phyloP scores from a whole-genome alignment of 257 asterid genomes.

The Plectranthus barbatus region DNA sequence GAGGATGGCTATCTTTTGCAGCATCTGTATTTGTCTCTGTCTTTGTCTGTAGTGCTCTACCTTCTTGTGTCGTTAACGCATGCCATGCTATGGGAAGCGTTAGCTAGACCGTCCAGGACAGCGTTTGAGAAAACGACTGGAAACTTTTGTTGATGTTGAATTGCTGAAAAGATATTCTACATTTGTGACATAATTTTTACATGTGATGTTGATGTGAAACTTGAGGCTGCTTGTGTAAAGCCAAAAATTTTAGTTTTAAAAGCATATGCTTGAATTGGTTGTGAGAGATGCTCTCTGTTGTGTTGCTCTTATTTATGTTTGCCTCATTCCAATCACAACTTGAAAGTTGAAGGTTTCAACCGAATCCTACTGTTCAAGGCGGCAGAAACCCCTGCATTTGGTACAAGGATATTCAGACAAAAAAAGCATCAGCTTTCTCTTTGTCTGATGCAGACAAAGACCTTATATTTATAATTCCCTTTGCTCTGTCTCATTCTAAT shows the following conservation, averaged over 20 bases:
- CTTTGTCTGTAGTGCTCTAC: background rate
- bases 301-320: background rate
- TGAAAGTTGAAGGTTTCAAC: slow-evolving; percentile 12
- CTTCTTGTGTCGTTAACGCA: background rate
- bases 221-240: slow-evolving; percentile 1
- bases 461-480: background rate
- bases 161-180: background rate
- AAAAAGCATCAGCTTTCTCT: slow-evolving; percentile 7
- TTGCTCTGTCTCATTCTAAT: background rate
- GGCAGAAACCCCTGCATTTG: slow-evolving; percentile 15
- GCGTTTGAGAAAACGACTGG: slow-evolving; percentile 8
- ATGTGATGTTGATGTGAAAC: slow-evolving; percentile 29
- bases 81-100: background rate
- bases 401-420: slow-evolving; percentile 30
- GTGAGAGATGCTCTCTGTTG: background rate
- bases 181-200: background rate
- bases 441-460: too few relatives aligned
- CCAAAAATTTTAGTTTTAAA: slow-evolving; percentile 12
- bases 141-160: background rate
- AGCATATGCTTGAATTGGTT: background rate
- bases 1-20: background rate
- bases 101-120: slow-evolving; percentile 13
- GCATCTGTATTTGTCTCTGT: background rate
- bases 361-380: slow-evolving; percentile 18
- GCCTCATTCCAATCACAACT: background rate